Conservation (phyloP, 2,329 filamentous ascomycete species). For the Epichloe coenophiala region DNA sequence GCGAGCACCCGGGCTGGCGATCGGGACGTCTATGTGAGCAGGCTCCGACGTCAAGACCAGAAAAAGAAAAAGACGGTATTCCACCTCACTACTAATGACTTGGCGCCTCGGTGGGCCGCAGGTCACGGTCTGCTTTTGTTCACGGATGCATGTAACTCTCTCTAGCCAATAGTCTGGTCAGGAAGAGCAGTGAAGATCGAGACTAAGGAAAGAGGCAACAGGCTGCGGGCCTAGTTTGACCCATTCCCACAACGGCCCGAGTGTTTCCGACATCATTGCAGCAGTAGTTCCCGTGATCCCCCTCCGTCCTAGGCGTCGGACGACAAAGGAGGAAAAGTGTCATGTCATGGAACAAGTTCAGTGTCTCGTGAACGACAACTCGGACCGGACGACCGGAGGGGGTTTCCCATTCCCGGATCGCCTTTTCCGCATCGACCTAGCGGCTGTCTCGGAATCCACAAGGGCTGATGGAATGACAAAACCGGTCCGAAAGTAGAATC, state of each 20-base stretch:
- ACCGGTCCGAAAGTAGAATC: not conserved
- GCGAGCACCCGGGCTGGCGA: not conserved
- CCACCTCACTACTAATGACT: slow-evolving; percentile 3
- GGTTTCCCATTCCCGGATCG: not conserved
- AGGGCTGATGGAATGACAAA: not conserved
- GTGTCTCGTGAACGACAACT: no score
- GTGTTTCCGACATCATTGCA: not conserved
- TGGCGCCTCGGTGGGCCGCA: slow-evolving; percentile 3
- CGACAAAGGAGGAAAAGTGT: not conserved
- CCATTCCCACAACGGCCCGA: not conserved
- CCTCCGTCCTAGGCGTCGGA: not conserved
- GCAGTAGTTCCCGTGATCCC: not conserved
- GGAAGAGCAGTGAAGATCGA: not conserved
- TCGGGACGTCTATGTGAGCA: not conserved
- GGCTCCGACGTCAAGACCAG: not conserved
- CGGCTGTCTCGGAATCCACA: not conserved
- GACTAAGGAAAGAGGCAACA: not conserved
- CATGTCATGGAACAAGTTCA: no score
- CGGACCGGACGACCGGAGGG: no score
- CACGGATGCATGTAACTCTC: slow-evolving; percentile 11
- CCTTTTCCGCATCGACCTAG: not conserved
- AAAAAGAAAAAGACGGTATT: not conserved
- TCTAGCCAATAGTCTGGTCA: slow-evolving; percentile 8
- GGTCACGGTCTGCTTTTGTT: slow-evolving; percentile 6
- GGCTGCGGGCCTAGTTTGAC: not conserved